Conservation (phyloP, 495 filamentous ascomycete genomes). For the Lophium mytilinum region DNA sequence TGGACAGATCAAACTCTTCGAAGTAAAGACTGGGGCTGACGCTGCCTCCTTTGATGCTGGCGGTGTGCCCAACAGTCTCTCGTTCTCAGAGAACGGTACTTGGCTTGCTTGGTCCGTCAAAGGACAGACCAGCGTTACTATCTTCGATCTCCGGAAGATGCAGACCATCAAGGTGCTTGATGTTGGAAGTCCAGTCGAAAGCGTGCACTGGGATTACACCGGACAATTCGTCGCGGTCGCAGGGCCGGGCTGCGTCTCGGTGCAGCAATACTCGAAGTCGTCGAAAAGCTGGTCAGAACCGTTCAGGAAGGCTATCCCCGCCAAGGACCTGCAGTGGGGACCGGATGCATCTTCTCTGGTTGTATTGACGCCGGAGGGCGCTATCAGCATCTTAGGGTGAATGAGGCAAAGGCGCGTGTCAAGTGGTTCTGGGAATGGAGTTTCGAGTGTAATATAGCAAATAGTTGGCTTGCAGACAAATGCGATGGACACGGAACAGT, state of each 20-base stretch:
- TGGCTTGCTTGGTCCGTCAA: slow-evolving; percentile 77
- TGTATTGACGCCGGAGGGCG: slow-evolving; percentile 63
- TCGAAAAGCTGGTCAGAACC: slow-evolving; percentile 85
- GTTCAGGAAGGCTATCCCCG: slow-evolving; percentile 63
- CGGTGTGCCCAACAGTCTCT: slow-evolving; percentile 59
- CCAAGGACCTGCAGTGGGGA: slow-evolving; percentile 70
- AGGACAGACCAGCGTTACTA: slow-evolving; percentile 63
- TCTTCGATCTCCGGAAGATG: slow-evolving; percentile 87
- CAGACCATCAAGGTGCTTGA: slow-evolving; percentile 72
- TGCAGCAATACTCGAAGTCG: slow-evolving; percentile 78
- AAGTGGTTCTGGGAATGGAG: neutral
- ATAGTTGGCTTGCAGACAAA: slow-evolving; percentile 2
- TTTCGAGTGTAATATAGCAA: slow-evolving; percentile 16
- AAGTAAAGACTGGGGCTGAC: slow-evolving; percentile 62
- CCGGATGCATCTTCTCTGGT: slow-evolving; percentile 64
- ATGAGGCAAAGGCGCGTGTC: slow-evolving; percentile 26
- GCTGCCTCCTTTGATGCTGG: slow-evolving; percentile 63
- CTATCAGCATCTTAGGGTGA: slow-evolving; percentile 52
- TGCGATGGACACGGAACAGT: slow-evolving; percentile 3
- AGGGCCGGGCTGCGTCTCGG: slow-evolving; percentile 71
- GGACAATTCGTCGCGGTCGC: slow-evolving; percentile 84
- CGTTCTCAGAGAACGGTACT: slow-evolving; percentile 96
- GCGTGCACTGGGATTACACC: slow-evolving; percentile 84
- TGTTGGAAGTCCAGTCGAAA: slow-evolving; percentile 63
- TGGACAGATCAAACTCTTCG: slow-evolving; percentile 77